Evolutionary conservation across 2,329 filamentous ascomycete species (phyloP).

Genomic region (Magnaporthiopsis rhizophila): DNA sequence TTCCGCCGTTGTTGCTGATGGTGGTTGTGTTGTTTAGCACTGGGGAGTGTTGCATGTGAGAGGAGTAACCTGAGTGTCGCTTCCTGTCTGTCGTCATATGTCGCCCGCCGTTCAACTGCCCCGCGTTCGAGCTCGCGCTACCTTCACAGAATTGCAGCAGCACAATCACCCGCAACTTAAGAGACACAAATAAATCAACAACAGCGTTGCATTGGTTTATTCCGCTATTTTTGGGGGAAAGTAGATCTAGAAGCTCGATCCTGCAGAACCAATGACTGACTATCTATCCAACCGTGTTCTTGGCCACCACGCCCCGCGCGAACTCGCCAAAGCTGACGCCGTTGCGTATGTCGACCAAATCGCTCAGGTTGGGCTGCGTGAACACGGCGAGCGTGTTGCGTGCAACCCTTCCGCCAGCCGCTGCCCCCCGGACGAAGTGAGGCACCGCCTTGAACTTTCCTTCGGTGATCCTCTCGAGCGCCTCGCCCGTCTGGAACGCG

Average conservation of each 20-base stretch:
- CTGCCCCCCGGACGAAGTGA: constrained; percentile 69
- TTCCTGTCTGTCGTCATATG: background rate
- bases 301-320: constrained; percentile 53
- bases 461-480: constrained; percentile 82
- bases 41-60: background rate
- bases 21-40: background rate
- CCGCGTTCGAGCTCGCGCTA: background rate
- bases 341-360: constrained; percentile 63
- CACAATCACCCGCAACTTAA: background rate
- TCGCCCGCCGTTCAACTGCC: background rate
- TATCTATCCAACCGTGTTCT: constrained; percentile 49
- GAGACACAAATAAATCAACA: background rate
- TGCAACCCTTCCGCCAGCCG: constrained; percentile 43
- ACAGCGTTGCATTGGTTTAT: background rate
- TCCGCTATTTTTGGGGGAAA: too few relatives aligned
- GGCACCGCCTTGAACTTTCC: constrained; percentile 91
- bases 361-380: constrained; percentile 87
- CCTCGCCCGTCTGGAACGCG: constrained; percentile 92
- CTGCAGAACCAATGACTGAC: too few relatives aligned
- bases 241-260: too few relatives aligned
- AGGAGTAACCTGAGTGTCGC: background rate
- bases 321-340: constrained; percentile 69
- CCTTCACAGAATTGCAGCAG: background rate
- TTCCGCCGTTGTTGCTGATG: too few relatives aligned
- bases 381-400: constrained; percentile 93